These are phyloP conservation scores for Colletotrichum trifolii DNA, from an alignment of 2,329 filamentous ascomycete genomes.

Conservation along the genomic window DNA sequence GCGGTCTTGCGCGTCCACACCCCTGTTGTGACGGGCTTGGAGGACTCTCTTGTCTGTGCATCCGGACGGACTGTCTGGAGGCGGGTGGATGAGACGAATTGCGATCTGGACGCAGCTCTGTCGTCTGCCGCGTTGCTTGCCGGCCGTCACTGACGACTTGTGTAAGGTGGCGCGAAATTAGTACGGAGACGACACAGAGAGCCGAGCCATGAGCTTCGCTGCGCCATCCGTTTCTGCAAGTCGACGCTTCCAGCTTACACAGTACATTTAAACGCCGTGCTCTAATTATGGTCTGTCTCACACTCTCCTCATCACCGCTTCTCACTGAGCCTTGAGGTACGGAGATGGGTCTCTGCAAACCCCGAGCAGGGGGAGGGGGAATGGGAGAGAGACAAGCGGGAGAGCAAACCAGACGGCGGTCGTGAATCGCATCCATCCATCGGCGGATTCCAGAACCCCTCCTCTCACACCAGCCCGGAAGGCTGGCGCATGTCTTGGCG, in stretches of 20 bases:
- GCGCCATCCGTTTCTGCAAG: conserved; percentile 13
- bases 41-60: not conserved
- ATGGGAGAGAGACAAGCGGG: too few species aligned
- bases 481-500: conserved; percentile 22
- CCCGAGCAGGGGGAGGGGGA: too few species aligned
- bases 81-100: not conserved
- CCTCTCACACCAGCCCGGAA: conserved; percentile 8
- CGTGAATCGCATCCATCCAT: too few species aligned
- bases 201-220: not conserved
- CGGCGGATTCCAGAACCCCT: too few species aligned
- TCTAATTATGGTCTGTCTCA: too few species aligned
- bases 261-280: too few species aligned
- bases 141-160: not conserved
- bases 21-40: conserved; percentile 1
- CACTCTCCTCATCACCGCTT: too few species aligned
- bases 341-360: too few species aligned
- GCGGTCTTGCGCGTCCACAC: conserved; percentile 28
- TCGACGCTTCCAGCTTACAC: not conserved
- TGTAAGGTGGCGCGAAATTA: conserved; percentile 1
- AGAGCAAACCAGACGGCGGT: too few species aligned
- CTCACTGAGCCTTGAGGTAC: conserved; percentile 6
- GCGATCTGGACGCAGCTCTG: conserved; percentile 10
- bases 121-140: not conserved
- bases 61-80: too few species aligned
- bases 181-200: not conserved